Percentiles rank a stretch among this genome's conserved stretches.
These are phyloP conservation scores for Oryza nivara DNA, from an alignment of 176 grass and related monocot genomes.

Conservation along the genomic window DNA sequence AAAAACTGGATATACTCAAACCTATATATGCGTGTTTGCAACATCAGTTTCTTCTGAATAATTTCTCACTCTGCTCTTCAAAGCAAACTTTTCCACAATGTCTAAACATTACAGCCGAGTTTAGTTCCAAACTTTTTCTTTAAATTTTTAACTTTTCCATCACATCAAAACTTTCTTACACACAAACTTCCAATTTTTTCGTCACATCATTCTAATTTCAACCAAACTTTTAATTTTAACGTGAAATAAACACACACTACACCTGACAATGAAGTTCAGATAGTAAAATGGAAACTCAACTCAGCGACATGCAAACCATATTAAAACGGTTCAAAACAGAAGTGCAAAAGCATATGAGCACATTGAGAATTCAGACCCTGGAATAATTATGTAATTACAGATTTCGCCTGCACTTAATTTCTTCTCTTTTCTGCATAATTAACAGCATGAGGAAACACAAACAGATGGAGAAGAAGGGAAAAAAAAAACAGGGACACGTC, in stretches of 20 bases:
- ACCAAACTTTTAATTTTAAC: too few species aligned
- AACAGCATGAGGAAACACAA: background rate
- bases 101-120: background rate
- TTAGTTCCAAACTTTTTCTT: too few species aligned
- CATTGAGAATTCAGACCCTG: background rate
- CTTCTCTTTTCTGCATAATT: background rate
- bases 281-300: background rate
- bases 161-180: too few species aligned
- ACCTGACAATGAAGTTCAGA: background rate
- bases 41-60: background rate
- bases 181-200: too few species aligned
- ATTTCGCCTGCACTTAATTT: background rate
- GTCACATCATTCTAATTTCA: too few species aligned
- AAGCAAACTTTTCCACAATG: background rate
- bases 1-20: background rate
- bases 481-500: constrained; percentile 24
- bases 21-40: background rate
- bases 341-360: background rate
- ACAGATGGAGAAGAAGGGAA: constrained; percentile 6
- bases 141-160: too few species aligned
- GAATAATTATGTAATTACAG: background rate
- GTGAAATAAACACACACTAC: background rate
- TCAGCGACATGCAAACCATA: background rate
- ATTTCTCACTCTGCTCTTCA: background rate
- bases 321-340: background rate